Evolutionary conservation across 345 rosid species (phyloP), one percentile per base, ranked within the genome.

Genomic region (Atalantia buxifolia): DNA sequence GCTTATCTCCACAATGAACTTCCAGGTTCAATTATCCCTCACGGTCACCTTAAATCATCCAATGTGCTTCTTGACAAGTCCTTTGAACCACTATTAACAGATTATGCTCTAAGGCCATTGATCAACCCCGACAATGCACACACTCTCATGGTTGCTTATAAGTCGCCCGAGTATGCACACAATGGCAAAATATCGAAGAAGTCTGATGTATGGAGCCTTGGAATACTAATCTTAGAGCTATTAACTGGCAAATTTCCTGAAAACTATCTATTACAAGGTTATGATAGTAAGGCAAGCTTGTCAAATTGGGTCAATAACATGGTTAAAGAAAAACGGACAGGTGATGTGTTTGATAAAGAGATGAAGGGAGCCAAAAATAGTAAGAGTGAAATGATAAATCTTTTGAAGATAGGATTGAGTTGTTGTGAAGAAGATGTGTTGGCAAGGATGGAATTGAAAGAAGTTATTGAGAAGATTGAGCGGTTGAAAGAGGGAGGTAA

Each of bases 11-110:
- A 89, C 87, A 81, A 36, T 4, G 88, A 89, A 81, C 86, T 93
- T 67, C 95, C 89, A 1, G 84, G 83, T 8, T 71, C 89, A 0
- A 79, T 85, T 1, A 85, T 89, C 27, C 92, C 97, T 18, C 93
- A 93, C 55, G 97, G 95, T 61, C 97, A 93, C 79, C 85, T 91
- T 19, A 93, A 93, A 79, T 93, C 97, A 73, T 93, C 97, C 0
- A 93, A 93, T 50, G 94, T 93, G 13, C 91, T 93, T 14, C 78
- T 93, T 0, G 87, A 87, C 71, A 84, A 85, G 25, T 78, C 80
- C 68, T 83, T 79, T 9, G 89, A 88, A 79, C 94, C 95, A 2
- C 76, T 85, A 36, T 65, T 93, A 33, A 86, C 90, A 1, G 95
- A 91, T 38, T 93, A 91, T 59, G 87, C 91, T 6, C 75, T 91